Evolutionary conservation across 768 basidiomycete species (phyloP), one percentile per base, ranked within the genome.

Genomic region (Cystofilobasidium macerans): DNA sequence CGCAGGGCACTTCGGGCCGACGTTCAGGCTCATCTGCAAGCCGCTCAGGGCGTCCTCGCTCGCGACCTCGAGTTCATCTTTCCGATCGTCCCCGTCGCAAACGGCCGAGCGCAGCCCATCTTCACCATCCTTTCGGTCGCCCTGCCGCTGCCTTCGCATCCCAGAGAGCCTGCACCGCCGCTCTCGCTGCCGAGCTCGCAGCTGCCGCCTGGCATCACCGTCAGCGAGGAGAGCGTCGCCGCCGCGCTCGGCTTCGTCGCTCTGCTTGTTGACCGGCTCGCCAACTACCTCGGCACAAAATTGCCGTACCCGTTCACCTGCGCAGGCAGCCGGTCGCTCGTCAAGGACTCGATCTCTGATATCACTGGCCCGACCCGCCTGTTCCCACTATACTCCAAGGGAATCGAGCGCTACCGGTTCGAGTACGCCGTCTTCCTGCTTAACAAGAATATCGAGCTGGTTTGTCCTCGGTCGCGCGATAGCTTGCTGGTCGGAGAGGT

Each of bases 361-460:
- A 95, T 98, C 87, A 86, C 91, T 65, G 95, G 95, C 3, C 92
- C 92, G 12, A 65, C 64, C 30, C 80, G 94, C 75, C 87, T 91
- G 90, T 99, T 98, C 75, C 95, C 95, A 22, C 78, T 99, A 35
- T 99, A 90, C 76, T 86, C 89, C 1, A 88, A 84, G 77, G 92
- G 93, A 6, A 93, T 97, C 65, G 95, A 98, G 74, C 87, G 86
- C 48, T 98, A 97, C 77, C 82, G 95, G 30, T 99, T 94, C 72
- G 94, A 98, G 76, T 99, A 98, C 78, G 95, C 86, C 4, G 94
- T 98, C 5, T 98, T 92, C 76, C 77, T 99, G 47, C 80, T 98
- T 36, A 99, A 99, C 79, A 99, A 98, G 77, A 82, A 99, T 76
- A 92, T 99, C 70, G 94, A 99, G 78, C 80, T 92, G 82, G 92